A percentile compares a stretch with the other conserved stretches of the same genome.
phyloP scores from a whole-genome alignment of 2,329 filamentous ascomycete genomes.

The Aspergillus japonicus region DNA sequence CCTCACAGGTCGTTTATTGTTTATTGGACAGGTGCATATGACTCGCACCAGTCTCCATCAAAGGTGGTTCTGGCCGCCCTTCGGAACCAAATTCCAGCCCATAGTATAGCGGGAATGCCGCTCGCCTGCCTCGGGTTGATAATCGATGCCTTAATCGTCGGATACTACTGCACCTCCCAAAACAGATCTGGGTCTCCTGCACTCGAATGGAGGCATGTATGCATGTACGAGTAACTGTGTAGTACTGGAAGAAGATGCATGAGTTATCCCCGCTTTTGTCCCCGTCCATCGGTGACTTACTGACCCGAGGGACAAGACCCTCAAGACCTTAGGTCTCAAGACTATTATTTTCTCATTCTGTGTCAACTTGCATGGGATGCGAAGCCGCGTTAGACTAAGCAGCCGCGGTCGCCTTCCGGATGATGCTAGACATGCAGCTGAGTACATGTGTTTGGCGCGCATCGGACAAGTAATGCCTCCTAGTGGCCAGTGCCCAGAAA shows the following conservation, averaged over 20 bases:
- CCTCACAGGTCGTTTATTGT: too few species aligned
- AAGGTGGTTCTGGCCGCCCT: not conserved
- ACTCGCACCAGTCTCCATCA: conserved; percentile 1
- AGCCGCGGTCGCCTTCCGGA: conserved; percentile 1
- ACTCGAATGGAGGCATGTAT: not conserved
- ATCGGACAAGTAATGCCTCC: conserved; percentile 4
- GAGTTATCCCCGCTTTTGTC: not conserved
- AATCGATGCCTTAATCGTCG: too few species aligned
- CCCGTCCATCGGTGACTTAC: not conserved
- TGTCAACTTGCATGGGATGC: not conserved
- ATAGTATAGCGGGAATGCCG: not conserved
- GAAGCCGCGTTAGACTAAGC: not conserved
- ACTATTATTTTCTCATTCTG: not conserved
- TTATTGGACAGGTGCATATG: not conserved
- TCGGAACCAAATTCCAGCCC: conserved; percentile 4
- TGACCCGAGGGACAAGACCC: not conserved
- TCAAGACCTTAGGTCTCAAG: not conserved
- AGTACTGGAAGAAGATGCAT: not conserved
- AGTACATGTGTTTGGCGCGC: conserved; percentile 9
- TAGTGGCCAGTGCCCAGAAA: conserved; percentile 3
- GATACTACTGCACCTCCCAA: not conserved
- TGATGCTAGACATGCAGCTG: conserved; percentile 11
- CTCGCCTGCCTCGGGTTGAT: not conserved
- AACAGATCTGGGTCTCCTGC: not conserved
- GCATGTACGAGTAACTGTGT: too few species aligned